phyloP scores from a whole-genome alignment of 306 rosid genomes.

The Dalbergia cultrata region DNA sequence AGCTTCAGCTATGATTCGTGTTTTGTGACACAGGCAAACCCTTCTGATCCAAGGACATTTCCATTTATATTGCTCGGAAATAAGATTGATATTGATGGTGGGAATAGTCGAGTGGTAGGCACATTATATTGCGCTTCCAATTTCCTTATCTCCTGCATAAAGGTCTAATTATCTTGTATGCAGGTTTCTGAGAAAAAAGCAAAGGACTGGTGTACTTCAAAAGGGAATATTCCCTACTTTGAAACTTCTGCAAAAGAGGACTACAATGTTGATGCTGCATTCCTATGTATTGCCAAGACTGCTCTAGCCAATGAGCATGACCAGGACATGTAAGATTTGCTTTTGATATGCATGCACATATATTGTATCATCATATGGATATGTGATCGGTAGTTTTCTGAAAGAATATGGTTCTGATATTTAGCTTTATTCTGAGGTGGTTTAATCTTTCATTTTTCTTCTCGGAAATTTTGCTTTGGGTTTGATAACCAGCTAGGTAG shows the following conservation, averaged over 20 bases:
- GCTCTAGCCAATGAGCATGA: slow-evolving; percentile 83
- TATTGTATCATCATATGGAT: not conserved
- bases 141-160: slow-evolving; percentile 20
- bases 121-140: slow-evolving; percentile 1
- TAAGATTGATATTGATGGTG: slow-evolving; percentile 96
- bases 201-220: slow-evolving; percentile 89
- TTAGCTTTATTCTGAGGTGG: not conserved
- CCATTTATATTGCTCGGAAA: slow-evolving; percentile 93
- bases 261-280: slow-evolving; percentile 87
- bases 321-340: slow-evolving; percentile 83
- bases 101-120: slow-evolving; percentile 95
- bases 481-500: not conserved
- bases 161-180: slow-evolving; percentile 48
- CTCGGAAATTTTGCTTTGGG: not conserved
- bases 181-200: slow-evolving; percentile 98
- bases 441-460: not conserved
- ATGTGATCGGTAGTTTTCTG: not conserved
- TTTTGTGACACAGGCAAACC: slow-evolving; percentile 69
- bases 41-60: slow-evolving; percentile 75
- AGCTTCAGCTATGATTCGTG: slow-evolving; percentile 11
- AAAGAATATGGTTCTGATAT: not conserved
- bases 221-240: slow-evolving; percentile 85
- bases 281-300: slow-evolving; percentile 82
- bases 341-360: slow-evolving; percentile 13
- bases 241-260: slow-evolving; percentile 98